Conservation (phyloP, 129 eudicot species). For the Flaveria linearis region DNA sequence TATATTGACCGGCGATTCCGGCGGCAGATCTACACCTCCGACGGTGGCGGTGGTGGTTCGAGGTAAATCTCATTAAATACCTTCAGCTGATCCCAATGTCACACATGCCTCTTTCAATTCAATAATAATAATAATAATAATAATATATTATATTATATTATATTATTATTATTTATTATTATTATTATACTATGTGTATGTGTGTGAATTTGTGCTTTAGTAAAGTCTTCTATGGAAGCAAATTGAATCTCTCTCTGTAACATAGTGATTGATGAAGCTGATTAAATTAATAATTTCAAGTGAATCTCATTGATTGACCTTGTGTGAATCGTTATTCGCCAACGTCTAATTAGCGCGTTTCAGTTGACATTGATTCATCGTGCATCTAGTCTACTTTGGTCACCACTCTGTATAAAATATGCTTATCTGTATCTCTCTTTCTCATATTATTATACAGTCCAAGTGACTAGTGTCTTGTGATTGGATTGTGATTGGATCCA, state of each 20-base stretch:
- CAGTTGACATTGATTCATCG: constrained; percentile 35
- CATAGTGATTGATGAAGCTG: background rate
- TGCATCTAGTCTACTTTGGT: constrained; percentile 25
- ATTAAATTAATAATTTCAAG: constrained; percentile 8
- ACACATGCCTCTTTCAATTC: constrained; percentile 2
- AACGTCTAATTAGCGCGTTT: constrained; percentile 20
- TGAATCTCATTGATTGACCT: constrained; percentile 36
- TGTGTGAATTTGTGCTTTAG: background rate
- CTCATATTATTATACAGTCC: constrained; percentile 22
- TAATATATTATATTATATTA: too few species aligned
- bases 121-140: background rate
- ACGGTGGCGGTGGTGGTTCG: constrained; percentile 27
- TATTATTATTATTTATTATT: too few species aligned
- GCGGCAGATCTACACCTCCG: constrained; percentile 28
- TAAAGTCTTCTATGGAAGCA: too few species aligned
- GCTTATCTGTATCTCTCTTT: constrained; percentile 24
- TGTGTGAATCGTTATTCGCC: background rate
- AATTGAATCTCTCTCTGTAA: constrained; percentile 16
- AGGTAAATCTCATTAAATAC: constrained; percentile 24
- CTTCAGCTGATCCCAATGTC: constrained; percentile 14
- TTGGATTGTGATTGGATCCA: constrained; percentile 32
- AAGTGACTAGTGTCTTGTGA: constrained; percentile 8
- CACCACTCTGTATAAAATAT: constrained; percentile 19
- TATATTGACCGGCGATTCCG: constrained; percentile 28
- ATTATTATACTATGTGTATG: background rate